Percentiles rank a stretch among this genome's conserved stretches.
These are phyloP conservation scores for Diaporthe eres DNA, from an alignment of 2,329 filamentous ascomycete genomes.

Conservation along the genomic window DNA sequence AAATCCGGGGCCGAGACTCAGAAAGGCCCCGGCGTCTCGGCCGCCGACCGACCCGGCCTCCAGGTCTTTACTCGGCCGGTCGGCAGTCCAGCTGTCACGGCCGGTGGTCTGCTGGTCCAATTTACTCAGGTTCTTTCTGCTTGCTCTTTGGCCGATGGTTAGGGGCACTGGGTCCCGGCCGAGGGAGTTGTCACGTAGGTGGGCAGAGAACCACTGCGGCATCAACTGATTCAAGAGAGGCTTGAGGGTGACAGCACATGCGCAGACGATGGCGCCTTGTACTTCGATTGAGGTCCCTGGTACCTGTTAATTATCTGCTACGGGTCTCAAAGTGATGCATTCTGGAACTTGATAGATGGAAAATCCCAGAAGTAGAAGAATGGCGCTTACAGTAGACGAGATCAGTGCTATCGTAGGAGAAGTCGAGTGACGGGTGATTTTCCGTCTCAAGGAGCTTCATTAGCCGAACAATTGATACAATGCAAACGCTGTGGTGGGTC, in stretches of 20 bases:
- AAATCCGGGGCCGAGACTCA: not conserved
- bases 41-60: not conserved
- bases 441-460: conserved; percentile 46
- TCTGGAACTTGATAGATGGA: not conserved
- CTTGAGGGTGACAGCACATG: conserved; percentile 55
- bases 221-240: conserved; percentile 52
- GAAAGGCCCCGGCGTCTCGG: not conserved
- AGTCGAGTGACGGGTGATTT: conserved; percentile 43
- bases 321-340: not conserved
- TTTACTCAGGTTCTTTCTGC: not conserved
- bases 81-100: conserved; percentile 12
- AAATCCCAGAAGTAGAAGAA: not conserved
- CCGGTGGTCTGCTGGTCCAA: not conserved
- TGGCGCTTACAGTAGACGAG: conserved; percentile 49
- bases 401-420: conserved; percentile 48
- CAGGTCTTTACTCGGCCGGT: conserved; percentile 16
- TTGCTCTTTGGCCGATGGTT: conserved; percentile 8
- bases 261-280: conserved; percentile 54
- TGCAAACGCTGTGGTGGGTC: conserved; percentile 50
- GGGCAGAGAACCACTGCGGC: not conserved
- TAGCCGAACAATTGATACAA: conserved; percentile 53
- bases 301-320: not conserved
- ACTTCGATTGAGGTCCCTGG: conserved; percentile 52
- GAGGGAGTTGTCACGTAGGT: not conserved
- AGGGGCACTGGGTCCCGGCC: not conserved